phyloP scores from a whole-genome alignment of 805 yeast genomes.

The Yamadazyma tumulicola region DNA sequence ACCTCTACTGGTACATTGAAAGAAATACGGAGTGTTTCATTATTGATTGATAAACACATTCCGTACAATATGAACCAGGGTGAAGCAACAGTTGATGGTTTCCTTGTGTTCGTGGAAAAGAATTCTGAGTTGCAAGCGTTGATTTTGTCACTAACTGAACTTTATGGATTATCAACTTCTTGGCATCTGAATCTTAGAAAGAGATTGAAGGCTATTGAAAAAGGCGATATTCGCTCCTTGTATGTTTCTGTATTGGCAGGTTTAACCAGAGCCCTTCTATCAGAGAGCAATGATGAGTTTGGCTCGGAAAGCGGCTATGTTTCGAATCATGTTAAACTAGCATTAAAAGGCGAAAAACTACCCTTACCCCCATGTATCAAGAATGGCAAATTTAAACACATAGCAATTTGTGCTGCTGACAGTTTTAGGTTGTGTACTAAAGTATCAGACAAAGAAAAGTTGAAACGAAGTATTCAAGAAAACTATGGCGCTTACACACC shows the following conservation, averaged over 20 bases:
- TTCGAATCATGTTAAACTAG: too few species aligned
- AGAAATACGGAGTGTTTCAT: conserved; percentile 1
- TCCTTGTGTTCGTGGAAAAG: not conserved
- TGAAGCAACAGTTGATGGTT: not conserved
- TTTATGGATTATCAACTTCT: conserved; percentile 2
- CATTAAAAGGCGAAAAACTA: too few species aligned
- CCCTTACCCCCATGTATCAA: too few species aligned
- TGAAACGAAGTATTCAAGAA: not conserved
- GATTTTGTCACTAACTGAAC: conserved; percentile 2
- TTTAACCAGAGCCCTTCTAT: conserved; percentile 1
- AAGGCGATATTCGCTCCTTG: conserved; percentile 1
- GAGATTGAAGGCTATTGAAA: conserved; percentile 3
- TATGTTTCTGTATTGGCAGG: conserved; percentile 1
- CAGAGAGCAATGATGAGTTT: conserved; percentile 3
- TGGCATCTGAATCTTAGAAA: too few species aligned
- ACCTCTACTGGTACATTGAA: not conserved
- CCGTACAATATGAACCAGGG: not conserved
- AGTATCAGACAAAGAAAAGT: not conserved
- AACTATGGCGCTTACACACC: not conserved
- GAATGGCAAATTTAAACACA: not conserved
- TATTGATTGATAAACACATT: not conserved
- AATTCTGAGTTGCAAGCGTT: conserved; percentile 3
- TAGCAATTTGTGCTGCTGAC: conserved; percentile 3
- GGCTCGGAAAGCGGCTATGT: conserved; percentile 2
- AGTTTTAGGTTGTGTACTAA: not conserved